Conservation (phyloP, 2,329 filamentous ascomycete genomes). For the Tolypocladium ovalisporum region DNA sequence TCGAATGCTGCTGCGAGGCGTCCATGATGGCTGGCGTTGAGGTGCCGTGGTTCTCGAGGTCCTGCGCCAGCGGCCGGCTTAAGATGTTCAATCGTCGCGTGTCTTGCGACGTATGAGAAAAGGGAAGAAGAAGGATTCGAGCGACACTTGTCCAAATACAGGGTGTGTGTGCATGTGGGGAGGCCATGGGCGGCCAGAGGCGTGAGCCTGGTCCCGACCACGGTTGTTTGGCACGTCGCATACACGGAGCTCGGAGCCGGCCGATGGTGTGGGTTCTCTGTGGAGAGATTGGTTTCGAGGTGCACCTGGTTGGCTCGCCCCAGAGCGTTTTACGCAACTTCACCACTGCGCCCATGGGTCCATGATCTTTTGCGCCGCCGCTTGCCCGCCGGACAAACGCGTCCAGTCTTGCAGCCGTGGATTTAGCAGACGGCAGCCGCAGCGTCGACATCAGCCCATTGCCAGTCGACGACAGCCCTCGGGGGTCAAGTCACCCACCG, state of each 20-base stretch:
- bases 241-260: conserved; percentile 5
- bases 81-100: neutral
- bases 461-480: neutral
- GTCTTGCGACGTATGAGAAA: too few relatives aligned
- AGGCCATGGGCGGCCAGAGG: neutral
- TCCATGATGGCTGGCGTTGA: conserved; percentile 7
- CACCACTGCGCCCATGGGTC: neutral
- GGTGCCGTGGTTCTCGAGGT: neutral
- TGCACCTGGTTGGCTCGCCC: neutral
- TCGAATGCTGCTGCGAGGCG: conserved; percentile 21
- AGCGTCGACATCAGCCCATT: neutral
- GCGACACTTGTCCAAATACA: neutral
- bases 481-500: neutral
- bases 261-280: neutral
- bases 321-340: neutral
- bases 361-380: neutral
- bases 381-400: neutral
- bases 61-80: neutral
- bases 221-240: neutral
- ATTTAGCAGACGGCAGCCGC: neutral
- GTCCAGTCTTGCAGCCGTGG: neutral
- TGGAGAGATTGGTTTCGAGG: neutral
- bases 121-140: neutral
- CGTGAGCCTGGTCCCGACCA: neutral
- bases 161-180: neutral